phyloP scores from a whole-genome alignment of 2,329 filamentous ascomycete genomes.

The Dendryphion nanum region DNA sequence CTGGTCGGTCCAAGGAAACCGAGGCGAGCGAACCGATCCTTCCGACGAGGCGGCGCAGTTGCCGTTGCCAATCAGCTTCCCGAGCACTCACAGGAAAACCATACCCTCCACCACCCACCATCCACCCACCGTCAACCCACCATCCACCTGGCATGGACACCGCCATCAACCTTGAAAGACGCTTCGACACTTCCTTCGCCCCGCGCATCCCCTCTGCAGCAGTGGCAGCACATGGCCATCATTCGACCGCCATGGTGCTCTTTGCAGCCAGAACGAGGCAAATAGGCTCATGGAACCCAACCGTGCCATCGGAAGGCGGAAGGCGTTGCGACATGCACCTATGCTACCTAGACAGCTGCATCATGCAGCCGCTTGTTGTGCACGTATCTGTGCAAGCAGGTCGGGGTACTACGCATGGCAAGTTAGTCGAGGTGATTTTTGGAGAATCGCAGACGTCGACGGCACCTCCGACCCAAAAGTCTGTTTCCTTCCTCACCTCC shows the following conservation, averaged over 20 bases:
- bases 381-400: conserved; percentile 42
- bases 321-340: neutral
- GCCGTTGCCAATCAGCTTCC: neutral
- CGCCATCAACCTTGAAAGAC: no score
- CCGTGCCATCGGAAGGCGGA: no score
- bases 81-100: neutral
- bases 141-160: no score
- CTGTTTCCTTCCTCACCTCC: no score
- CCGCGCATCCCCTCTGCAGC: no score
- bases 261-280: no score
- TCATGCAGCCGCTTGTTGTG: conserved; percentile 36
- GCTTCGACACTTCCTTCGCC: no score
- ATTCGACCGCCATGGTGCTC: no score
- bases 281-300: no score
- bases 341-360: conserved; percentile 10
- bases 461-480: no score
- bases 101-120: neutral
- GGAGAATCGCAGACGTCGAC: neutral
- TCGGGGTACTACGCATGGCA: conserved; percentile 46
- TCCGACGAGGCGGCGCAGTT: conserved; percentile 1
- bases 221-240: no score
- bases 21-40: conserved; percentile 8
- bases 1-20: neutral
- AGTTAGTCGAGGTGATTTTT: neutral
- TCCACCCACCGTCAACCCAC: neutral